phyloP scores from a whole-genome alignment of 192 early-diverging fungal species.

The Coemansia sp. region DNA sequence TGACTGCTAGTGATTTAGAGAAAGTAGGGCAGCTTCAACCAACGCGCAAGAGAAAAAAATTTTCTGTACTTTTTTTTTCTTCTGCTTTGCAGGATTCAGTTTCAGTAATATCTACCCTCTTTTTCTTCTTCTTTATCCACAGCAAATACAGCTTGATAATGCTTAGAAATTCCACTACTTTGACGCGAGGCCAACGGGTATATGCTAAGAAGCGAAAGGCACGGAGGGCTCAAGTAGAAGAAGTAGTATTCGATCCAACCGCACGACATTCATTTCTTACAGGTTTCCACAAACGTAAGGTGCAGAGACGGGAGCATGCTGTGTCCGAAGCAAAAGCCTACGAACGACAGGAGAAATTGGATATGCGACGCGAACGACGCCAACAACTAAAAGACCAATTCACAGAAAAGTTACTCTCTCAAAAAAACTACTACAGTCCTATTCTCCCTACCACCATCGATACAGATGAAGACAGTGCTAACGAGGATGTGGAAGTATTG shows the following conservation, averaged over 20 bases:
- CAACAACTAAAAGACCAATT: conserved; percentile 58
- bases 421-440: conserved; percentile 45
- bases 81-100: background rate
- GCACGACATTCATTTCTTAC: conserved; percentile 69
- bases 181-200: conserved; percentile 61
- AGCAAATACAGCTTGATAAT: conserved; percentile 10
- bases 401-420: conserved; percentile 49
- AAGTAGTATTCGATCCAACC: conserved; percentile 63
- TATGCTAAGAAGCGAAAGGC: conserved; percentile 72
- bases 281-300: conserved; percentile 77
- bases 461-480: conserved; percentile 13
- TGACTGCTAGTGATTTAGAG: background rate
- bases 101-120: background rate
- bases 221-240: conserved; percentile 61
- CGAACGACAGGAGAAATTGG: conserved; percentile 57
- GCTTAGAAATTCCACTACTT: conserved; percentile 57
- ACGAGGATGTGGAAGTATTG: conserved; percentile 58
- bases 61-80: background rate
- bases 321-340: conserved; percentile 51
- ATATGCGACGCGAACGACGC: conserved; percentile 52
- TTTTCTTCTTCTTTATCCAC: conserved; percentile 4
- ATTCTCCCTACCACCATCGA: conserved; percentile 34
- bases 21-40: background rate
- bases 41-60: conserved; percentile 1
- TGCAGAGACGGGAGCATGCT: conserved; percentile 65